A percentile compares a stretch with the other conserved stretches of the same genome.
Evolutionary conservation across 2,329 filamentous ascomycete genomes (phyloP).

Genomic region (Metarhizium rileyi): DNA sequence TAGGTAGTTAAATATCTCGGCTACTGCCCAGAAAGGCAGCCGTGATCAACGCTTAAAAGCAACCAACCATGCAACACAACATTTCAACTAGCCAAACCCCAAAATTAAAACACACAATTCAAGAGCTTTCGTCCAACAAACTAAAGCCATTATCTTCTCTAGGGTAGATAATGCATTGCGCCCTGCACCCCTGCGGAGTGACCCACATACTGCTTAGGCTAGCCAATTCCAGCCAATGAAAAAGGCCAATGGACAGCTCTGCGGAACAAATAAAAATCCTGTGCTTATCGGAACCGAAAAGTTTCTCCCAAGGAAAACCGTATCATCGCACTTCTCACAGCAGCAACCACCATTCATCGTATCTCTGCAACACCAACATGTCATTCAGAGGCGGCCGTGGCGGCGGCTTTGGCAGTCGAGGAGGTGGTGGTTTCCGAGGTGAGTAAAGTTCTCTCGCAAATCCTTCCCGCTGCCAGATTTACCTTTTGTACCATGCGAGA

Average conservation of each 20-base stretch:
- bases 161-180: not conserved
- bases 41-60: too few relatives aligned
- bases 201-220: not conserved
- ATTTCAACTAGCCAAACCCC: too few relatives aligned
- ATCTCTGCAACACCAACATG: slow-evolving; percentile 7
- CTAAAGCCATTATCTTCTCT: too few relatives aligned
- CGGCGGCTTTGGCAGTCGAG: slow-evolving; percentile 12
- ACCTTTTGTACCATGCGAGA: too few relatives aligned
- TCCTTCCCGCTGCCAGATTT: not conserved
- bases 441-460: not conserved
- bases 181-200: not conserved
- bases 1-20: too few relatives aligned
- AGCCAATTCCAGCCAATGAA: slow-evolving; percentile 1
- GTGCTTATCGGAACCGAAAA: slow-evolving; percentile 16
- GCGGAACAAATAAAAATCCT: slow-evolving; percentile 8
- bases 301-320: slow-evolving; percentile 2
- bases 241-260: not conserved
- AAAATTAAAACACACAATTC: too few relatives aligned
- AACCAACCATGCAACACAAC: too few relatives aligned
- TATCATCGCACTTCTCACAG: not conserved
- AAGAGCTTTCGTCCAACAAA: too few relatives aligned
- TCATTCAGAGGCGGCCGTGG: slow-evolving; percentile 14
- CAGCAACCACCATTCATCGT: not conserved
- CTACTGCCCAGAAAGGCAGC: too few relatives aligned
- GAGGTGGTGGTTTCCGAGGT: slow-evolving; percentile 13